Base-by-base conservation (phyloP, 257 asterid genomes). In the Solanum phureja region DNA sequence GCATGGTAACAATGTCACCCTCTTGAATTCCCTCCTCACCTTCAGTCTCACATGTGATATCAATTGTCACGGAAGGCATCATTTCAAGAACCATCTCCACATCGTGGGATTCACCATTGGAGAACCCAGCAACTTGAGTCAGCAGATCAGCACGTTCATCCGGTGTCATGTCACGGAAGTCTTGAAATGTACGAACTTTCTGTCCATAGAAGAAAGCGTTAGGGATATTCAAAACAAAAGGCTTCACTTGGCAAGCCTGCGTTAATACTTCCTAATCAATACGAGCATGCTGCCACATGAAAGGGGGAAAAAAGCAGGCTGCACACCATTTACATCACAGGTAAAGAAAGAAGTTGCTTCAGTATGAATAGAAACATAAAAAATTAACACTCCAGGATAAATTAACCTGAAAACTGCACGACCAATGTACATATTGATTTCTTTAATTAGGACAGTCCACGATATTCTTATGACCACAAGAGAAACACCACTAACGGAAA, bases 1-100 rank as follows among this genome's bases (percentile, higher is more conserved):
- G 99, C 98, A 96, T 93, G 58, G 99, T 97, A 69, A 96, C 99
- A 14, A 96, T 90, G 89, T 97, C 99, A 19, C 98, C 98, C 87
- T 96, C 99, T 90, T 96, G 99, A 85, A 97, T 92, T 74, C 99
- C 99, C 87, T 97, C 99, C 91, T 97, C 99, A 9, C 99, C 99
- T 92, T 95, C 99, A 4, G 99, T 97, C 91, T 96, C 99, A 49
- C 98, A 95, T n/a, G 98, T 90, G 89, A 97, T 91, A 38, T 97
- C 98, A 37, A 97, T 77, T 84, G 95, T 89, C 90, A 96, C 91
- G 46, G 95, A 94, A 88, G 99, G 99, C 96, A 97, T 95, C 99
- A 94, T 94, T 90, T 97, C 95, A 11, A 97, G 98, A 79, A 96
- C 99, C 88, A 86, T 88, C 92, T 97, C 99, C 90, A 96, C 99